phyloP scores from a whole-genome alignment of 2,329 filamentous ascomycete species.

The Myotisia sp. region DNA sequence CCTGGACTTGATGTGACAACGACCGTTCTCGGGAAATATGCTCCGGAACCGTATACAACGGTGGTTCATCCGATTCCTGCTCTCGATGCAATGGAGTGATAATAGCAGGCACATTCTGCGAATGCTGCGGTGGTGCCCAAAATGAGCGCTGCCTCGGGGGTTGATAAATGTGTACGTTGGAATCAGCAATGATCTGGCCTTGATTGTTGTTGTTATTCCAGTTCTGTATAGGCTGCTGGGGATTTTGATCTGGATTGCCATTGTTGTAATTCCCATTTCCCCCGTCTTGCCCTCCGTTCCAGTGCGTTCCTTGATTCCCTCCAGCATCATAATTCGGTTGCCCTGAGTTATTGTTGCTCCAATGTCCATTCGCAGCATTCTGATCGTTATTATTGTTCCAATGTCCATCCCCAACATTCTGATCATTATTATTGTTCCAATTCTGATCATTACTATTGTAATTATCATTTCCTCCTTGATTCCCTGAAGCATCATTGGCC shows the following conservation, averaged over 20 bases:
- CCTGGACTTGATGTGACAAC: slow-evolving; percentile 20
- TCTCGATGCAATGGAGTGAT: slow-evolving; percentile 9
- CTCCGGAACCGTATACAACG: slow-evolving; percentile 14
- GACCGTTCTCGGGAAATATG: slow-evolving; percentile 9
- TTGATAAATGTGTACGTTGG: slow-evolving; percentile 5
- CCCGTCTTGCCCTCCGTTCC: too few relatives aligned
- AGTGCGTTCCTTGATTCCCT: too few relatives aligned
- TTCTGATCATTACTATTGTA: neutral
- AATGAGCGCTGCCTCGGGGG: slow-evolving; percentile 2
- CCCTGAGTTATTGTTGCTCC: neutral
- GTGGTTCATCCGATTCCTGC: slow-evolving; percentile 10
- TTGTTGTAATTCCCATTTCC: neutral
- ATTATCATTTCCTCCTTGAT: slow-evolving; percentile 1
- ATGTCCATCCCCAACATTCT: neutral
- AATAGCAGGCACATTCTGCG: slow-evolving; percentile 5
- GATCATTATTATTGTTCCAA: neutral
- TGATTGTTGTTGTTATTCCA: neutral
- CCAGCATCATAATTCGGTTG: neutral
- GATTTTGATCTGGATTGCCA: too few relatives aligned
- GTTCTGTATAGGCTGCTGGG: neutral
- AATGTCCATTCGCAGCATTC: neutral
- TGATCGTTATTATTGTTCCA: slow-evolving; percentile 3
- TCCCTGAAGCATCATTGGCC: neutral
- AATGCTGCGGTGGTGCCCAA: slow-evolving; percentile 3
- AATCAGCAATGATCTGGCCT: neutral